Conservation (phyloP, 345 rosid genomes). For the Gossypium rotundifolium region DNA sequence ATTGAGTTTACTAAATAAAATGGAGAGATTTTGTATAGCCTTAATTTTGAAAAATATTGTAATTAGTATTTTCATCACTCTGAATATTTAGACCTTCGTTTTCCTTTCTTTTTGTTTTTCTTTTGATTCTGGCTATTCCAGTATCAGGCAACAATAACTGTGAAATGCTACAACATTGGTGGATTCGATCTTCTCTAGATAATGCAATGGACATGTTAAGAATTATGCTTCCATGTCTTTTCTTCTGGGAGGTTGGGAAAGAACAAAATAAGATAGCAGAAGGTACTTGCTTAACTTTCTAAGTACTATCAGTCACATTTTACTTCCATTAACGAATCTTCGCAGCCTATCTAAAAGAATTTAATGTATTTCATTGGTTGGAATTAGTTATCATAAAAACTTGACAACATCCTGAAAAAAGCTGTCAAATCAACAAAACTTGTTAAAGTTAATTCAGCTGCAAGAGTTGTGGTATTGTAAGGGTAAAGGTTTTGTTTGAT, state of each 20-base stretch:
- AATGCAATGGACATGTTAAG: conserved; percentile 24
- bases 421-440: background rate
- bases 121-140: conserved; percentile 28
- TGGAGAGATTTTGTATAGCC: background rate
- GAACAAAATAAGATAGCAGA: conserved; percentile 27
- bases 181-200: conserved; percentile 24
- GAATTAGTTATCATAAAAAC: background rate
- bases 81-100: conserved; percentile 1
- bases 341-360: background rate
- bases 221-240: conserved; percentile 32
- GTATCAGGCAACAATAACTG: conserved; percentile 24
- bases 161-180: conserved; percentile 27
- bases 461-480: background rate
- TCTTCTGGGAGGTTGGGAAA: conserved; percentile 26
- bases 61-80: background rate
- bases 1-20: background rate
- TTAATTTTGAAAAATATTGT: background rate
- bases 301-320: conserved; percentile 6
- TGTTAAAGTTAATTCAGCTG: background rate
- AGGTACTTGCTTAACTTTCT: conserved; percentile 21
- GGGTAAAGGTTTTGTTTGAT: background rate
- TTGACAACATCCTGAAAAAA: conserved; percentile 1
- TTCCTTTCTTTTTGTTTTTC: background rate
- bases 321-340: conserved; percentile 10
- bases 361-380: conserved; percentile 1